Evolutionary conservation across 345 rosid species (phyloP).

Genomic region (Nephelium lappaceum): DNA sequence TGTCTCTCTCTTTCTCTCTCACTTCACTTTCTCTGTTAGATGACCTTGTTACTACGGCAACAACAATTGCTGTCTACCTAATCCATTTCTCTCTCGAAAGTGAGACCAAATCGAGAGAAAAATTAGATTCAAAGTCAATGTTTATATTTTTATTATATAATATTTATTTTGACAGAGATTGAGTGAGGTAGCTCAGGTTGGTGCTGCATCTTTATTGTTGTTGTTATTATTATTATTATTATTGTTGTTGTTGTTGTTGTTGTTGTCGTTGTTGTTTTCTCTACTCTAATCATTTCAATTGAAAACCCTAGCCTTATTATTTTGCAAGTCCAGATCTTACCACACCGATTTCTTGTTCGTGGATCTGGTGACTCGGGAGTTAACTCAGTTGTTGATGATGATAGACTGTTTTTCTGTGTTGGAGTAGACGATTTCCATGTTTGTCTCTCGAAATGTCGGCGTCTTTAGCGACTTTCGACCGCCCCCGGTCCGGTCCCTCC

Average conservation of each 20-base stretch:
- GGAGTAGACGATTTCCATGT: constrained; percentile 25
- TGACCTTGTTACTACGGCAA: not conserved
- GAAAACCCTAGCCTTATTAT: constrained; percentile 25
- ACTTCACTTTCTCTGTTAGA: not conserved
- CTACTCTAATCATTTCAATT: not conserved
- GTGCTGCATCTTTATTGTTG: constrained; percentile 32
- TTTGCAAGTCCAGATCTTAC: constrained; percentile 37
- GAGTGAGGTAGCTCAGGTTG: constrained; percentile 32
- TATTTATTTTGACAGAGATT: not conserved
- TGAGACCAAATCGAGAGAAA: constrained; percentile 23
- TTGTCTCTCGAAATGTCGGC: constrained; percentile 64
- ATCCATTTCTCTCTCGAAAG: constrained; percentile 24
- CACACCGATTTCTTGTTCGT: constrained; percentile 10
- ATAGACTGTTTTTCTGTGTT: not conserved
- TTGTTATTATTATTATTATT: constrained; percentile 18
- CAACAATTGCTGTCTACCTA: constrained; percentile 32
- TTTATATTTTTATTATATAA: not conserved
- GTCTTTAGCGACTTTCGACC: constrained; percentile 84
- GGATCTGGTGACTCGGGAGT: constrained; percentile 33
- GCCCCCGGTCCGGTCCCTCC: constrained; percentile 63
- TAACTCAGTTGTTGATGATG: constrained; percentile 29
- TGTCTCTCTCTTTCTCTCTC: constrained; percentile 24
- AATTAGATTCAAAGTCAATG: constrained; percentile 13
- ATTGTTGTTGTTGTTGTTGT: too few species aligned
- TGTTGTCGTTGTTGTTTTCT: too few species aligned